These are phyloP conservation scores for Silene uniflora DNA, from an alignment of 148 eudicot species.

Conservation along the genomic window DNA sequence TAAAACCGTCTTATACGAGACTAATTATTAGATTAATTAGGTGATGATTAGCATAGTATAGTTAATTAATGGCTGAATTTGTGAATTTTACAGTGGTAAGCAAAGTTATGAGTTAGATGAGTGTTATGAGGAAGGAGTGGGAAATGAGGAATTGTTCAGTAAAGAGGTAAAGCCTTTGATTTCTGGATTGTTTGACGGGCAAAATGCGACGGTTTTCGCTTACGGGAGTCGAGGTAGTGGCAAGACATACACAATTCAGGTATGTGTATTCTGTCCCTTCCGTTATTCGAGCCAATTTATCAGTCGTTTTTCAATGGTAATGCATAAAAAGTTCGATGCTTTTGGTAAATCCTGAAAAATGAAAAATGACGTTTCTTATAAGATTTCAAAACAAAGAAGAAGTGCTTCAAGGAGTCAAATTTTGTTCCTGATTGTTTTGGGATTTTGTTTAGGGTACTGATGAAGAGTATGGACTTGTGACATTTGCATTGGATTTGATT, in stretches of 20 bases:
- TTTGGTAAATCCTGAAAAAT: background rate
- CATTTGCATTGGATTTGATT: slow-evolving; percentile 43
- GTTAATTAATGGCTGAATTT: background rate
- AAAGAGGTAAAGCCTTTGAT: no score
- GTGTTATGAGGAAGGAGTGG: no score
- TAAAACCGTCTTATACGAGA: no score
- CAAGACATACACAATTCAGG: slow-evolving; percentile 77
- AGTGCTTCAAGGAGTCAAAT: background rate
- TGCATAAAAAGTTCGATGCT: no score
- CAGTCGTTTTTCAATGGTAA: no score
- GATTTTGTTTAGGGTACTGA: slow-evolving; percentile 53
- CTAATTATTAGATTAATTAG: no score
- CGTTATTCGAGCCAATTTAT: background rate
- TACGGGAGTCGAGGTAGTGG: slow-evolving; percentile 87
- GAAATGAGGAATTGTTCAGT: no score
- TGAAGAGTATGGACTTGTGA: slow-evolving; percentile 60
- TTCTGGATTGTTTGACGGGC: slow-evolving; percentile 62
- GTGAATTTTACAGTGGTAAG: slow-evolving; percentile 37
- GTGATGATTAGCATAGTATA: background rate
- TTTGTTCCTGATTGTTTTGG: background rate
- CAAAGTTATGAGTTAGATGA: slow-evolving; percentile 43
- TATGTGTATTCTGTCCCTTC: slow-evolving; percentile 19
- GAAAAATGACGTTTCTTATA: background rate
- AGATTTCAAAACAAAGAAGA: background rate
- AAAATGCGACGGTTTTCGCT: slow-evolving; percentile 55